Percentiles rank a stretch among this genome's conserved stretches.
Conservation (phyloP, 192 early-diverging fungal species). For the Linderina pennispora region DNA sequence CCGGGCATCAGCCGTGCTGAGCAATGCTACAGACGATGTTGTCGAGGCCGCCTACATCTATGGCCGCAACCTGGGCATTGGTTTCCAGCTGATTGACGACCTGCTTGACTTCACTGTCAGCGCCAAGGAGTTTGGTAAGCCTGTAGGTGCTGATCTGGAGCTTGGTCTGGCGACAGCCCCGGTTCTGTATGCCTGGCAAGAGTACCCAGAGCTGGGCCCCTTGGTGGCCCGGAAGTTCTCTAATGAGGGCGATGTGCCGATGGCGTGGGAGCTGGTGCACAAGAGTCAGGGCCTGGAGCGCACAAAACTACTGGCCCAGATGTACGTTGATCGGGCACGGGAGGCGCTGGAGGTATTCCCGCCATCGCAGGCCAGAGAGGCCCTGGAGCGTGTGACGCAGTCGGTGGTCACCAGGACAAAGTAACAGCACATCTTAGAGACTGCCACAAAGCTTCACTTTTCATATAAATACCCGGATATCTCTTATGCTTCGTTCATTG, state of each 20-base stretch:
- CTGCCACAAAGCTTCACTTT: neutral
- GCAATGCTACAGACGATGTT: conserved; percentile 64
- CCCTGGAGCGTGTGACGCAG: conserved; percentile 72
- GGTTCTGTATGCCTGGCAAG: conserved; percentile 87
- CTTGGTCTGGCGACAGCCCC: conserved; percentile 91
- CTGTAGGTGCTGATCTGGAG: conserved; percentile 82
- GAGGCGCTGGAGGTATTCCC: conserved; percentile 64
- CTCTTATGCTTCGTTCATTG: neutral
- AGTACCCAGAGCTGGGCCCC: conserved; percentile 75
- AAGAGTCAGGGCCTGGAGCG: conserved; percentile 68
- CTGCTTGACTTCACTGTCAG: conserved; percentile 82
- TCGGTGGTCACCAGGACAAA: conserved; percentile 79
- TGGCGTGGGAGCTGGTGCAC: conserved; percentile 71
- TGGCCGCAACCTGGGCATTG: conserved; percentile 86
- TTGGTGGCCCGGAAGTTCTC: conserved; percentile 85
- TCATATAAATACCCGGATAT: neutral
- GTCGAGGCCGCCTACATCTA: conserved; percentile 80
- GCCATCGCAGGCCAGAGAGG: conserved; percentile 64
- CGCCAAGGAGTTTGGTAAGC: conserved; percentile 79
- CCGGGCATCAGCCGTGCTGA: conserved; percentile 77
- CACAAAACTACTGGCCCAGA: conserved; percentile 67
- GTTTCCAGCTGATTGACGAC: conserved; percentile 93
- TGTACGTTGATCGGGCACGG: conserved; percentile 69
- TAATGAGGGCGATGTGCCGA: conserved; percentile 67
- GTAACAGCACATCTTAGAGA: no score